Evolutionary conservation across 768 basidiomycete species (phyloP).

Genomic region (Amanita exitialis): DNA sequence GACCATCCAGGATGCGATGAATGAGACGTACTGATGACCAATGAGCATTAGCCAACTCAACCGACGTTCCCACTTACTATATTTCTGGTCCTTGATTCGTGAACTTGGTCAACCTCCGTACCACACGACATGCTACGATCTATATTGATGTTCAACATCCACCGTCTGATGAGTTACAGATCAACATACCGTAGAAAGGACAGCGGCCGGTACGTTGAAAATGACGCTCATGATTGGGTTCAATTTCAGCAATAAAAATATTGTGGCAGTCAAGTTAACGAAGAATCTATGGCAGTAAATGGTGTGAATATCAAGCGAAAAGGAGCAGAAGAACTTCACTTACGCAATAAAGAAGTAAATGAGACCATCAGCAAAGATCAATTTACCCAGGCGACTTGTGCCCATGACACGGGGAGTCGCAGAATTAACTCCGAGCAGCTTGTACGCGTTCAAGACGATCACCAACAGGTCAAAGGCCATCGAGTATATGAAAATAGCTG

Average conservation of each 20-base stretch:
- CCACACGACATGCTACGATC: slow-evolving; percentile 53
- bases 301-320: background rate
- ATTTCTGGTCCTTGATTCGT: slow-evolving; percentile 29
- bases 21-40: slow-evolving; percentile 11
- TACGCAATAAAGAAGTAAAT: slow-evolving; percentile 72
- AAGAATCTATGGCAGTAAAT: slow-evolving; percentile 27
- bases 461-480: slow-evolving; percentile 67
- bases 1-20: slow-evolving; percentile 8
- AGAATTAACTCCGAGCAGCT: slow-evolving; percentile 28
- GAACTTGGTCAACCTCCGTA: slow-evolving; percentile 49
- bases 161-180: background rate
- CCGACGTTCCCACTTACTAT: slow-evolving; percentile 25
- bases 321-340: slow-evolving; percentile 15
- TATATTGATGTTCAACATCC: slow-evolving; percentile 9
- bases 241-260: slow-evolving; percentile 57
- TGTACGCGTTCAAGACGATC: slow-evolving; percentile 48
- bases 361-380: slow-evolving; percentile 66
- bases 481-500: slow-evolving; percentile 66
- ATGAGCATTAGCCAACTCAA: background rate
- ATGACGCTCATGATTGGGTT: slow-evolving; percentile 60
- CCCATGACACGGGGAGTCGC: slow-evolving; percentile 14
- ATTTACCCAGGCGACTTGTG: slow-evolving; percentile 38
- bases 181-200: slow-evolving; percentile 32
- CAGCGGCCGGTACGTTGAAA: slow-evolving; percentile 57
- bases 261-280: slow-evolving; percentile 32